Base-by-base conservation (phyloP, 2,329 filamentous ascomycete species). In the Aspergillus japonicus region DNA sequence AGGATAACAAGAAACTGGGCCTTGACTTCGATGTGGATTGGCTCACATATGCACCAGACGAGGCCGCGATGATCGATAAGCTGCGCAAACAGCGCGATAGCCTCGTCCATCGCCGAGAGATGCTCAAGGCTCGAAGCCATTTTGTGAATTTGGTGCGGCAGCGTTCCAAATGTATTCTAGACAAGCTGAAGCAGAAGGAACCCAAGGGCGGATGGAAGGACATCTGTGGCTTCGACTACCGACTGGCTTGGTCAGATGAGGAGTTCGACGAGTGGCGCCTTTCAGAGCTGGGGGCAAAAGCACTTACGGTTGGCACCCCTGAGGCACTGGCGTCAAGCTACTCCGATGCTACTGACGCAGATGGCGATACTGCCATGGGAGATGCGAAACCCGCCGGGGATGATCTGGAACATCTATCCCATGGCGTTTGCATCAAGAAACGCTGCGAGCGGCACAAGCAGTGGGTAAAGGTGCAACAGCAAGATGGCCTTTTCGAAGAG, bases 251-350 rank as follows among this genome's bases (percentile, higher is more conserved):
- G 79, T 76, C 75, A 2, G 80, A 82, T 56, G 77, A 78, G 51
- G 78, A 81, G 62, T 81, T 82, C 59, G 72, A 78, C 39, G 74
- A 77, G 31, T 82, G 80, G 80, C 73, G 79, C 23, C 60, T 74
- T 11, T 76, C 72, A 0, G 70, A 72, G 7, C 65, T 66, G 16
- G 80, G 76, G 16, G 72, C 71, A 59, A 74, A 69, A 56, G 73
- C 75, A 7, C 72, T 81, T 0, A 67, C 73, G 8, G 74, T 77
- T n/a, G 73, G 73, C 7, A 72, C 71, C 4, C 67, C 73, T 8
- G 72, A 75, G 54, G 66, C 73, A 1, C 67, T 75, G 23, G 69
- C 68, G 33, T 61, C 64, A 8, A 69, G 68, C 54, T 68, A 69
- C 47, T 68, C 67, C 4, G 54, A 62, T 5, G 48, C 63, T 12